Percentiles rank a stretch among this genome's conserved stretches.
Evolutionary conservation across 225 moss, liverwort and hornwort species (phyloP).

Genomic region (Straminergon stramineum): DNA sequence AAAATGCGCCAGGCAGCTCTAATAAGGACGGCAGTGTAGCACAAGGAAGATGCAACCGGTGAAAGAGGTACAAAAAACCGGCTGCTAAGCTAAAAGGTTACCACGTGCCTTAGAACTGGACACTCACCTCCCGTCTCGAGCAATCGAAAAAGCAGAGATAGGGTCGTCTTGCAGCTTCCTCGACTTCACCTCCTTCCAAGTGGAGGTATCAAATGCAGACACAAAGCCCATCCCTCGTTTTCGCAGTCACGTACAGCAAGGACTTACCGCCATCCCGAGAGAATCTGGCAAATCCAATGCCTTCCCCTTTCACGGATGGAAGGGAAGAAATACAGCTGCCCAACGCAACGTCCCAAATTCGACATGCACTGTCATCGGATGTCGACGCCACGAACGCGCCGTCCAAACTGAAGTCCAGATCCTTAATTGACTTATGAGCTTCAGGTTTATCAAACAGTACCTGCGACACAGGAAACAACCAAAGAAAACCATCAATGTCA

Average conservation of each 20-base stretch:
- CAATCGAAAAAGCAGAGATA: conserved; percentile 63
- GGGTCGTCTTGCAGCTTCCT: conserved; percentile 54
- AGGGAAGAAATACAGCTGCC: conserved; percentile 42
- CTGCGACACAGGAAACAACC: background rate
- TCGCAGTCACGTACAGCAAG: conserved; percentile 45
- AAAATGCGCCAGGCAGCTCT: background rate
- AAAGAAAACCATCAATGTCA: background rate
- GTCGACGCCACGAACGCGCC: conserved; percentile 67
- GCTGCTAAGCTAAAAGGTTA: background rate
- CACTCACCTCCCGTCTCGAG: conserved; percentile 62
- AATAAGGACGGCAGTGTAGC: background rate
- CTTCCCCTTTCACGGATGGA: conserved; percentile 26
- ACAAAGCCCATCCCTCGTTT: conserved; percentile 60
- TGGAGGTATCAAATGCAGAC: conserved; percentile 47
- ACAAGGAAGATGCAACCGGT: background rate
- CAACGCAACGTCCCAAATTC: conserved; percentile 65
- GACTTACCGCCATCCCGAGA: conserved; percentile 63
- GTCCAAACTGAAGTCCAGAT: conserved; percentile 87
- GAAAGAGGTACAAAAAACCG: background rate
- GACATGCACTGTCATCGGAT: conserved; percentile 59
- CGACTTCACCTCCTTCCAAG: conserved; percentile 45
- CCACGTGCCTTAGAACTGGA: background rate
- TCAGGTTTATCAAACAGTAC: conserved; percentile 49
- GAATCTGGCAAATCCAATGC: conserved; percentile 69
- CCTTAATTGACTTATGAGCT: conserved; percentile 74